These are phyloP conservation scores for Trichophaea hybrida DNA, from an alignment of 2,329 filamentous ascomycete species.

Conservation along the genomic window DNA sequence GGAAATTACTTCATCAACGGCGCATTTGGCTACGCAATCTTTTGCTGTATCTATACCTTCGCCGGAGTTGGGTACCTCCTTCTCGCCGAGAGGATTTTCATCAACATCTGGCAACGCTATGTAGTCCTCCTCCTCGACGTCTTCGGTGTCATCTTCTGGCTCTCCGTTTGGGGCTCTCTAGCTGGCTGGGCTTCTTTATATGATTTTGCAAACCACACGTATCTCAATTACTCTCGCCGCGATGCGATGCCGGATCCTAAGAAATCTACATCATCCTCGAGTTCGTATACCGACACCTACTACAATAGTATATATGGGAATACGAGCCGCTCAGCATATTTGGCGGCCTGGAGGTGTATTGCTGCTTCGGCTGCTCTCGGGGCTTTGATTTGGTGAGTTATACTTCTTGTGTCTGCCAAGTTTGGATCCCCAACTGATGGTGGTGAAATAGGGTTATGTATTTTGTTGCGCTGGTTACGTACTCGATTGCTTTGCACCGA, in stretches of 20 bases:
- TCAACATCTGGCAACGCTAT: slow-evolving; percentile 17
- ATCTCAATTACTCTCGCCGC: neutral
- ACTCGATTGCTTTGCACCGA: slow-evolving; percentile 9
- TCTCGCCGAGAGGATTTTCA: neutral
- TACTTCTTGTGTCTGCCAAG: neutral
- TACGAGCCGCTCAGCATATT: neutral
- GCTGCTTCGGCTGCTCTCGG: neutral
- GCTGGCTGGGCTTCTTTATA: slow-evolving; percentile 11
- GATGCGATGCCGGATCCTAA: neutral
- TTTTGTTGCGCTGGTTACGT: slow-evolving; percentile 1
- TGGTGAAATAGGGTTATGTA: neutral
- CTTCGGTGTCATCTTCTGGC: slow-evolving; percentile 15
- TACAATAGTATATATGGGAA: no score
- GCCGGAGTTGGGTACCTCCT: slow-evolving; percentile 12
- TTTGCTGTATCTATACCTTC: slow-evolving; percentile 12
- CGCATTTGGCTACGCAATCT: slow-evolving; percentile 17
- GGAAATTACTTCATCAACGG: slow-evolving; percentile 1
- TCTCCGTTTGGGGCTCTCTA: slow-evolving; percentile 9
- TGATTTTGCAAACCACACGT: neutral
- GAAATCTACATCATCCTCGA: neutral
- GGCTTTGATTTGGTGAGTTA: neutral
- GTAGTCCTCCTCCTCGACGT: slow-evolving; percentile 13
- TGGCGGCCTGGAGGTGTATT: neutral
- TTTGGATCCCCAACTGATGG: neutral
- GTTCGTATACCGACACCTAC: no score